Percentiles rank a stretch among this genome's conserved stretches.
Conservation (phyloP, 2,329 filamentous ascomycete genomes). For the Cadophora sp. region DNA sequence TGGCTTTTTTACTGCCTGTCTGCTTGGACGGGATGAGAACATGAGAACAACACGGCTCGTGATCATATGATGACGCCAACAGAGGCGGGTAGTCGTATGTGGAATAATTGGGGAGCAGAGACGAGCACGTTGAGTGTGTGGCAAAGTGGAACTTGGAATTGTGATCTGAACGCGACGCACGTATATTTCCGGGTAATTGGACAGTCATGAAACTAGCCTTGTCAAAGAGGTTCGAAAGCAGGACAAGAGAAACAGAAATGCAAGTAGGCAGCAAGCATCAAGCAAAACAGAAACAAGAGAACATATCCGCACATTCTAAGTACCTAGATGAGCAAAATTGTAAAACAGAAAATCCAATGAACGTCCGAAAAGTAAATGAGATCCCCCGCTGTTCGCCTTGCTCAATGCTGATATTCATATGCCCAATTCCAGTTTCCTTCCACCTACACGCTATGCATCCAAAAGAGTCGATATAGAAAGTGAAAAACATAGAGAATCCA, state of each 20-base stretch:
- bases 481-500: slow-evolving; percentile 1
- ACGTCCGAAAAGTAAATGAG: background rate
- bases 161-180: background rate
- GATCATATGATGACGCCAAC: slow-evolving; percentile 5
- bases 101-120: background rate
- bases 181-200: background rate
- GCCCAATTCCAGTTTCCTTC: background rate
- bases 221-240: background rate
- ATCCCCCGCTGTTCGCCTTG: slow-evolving; percentile 12
- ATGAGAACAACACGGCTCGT: background rate
- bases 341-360: background rate
- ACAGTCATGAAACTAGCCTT: background rate
- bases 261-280: background rate
- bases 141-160: background rate
- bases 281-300: background rate
- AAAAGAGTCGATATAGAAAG: background rate
- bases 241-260: background rate
- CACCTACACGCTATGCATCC: slow-evolving; percentile 21
- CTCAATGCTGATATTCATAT: background rate
- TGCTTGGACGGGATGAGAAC: background rate
- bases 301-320: background rate
- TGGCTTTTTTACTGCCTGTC: background rate
- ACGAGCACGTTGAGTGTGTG: background rate
- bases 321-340: background rate
- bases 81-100: background rate